Base-by-base conservation (phyloP, 1,139 yeast species). In the Eremothecium gossypii region DNA sequence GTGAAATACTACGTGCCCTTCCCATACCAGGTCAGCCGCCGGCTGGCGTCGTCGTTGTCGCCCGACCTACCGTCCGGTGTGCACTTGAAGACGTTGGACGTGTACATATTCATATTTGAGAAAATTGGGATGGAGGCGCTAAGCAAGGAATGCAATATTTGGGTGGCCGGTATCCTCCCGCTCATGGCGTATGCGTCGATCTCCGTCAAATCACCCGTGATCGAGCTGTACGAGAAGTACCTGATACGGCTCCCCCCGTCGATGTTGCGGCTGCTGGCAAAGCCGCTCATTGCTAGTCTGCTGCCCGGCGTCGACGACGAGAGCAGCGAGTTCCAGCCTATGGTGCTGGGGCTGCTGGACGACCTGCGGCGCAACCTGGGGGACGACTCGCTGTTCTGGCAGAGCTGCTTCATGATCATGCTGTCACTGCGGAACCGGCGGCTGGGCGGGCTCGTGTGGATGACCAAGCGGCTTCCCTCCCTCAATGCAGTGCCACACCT, bases 301-400 rank as follows among this genome's bases (percentile, higher is more conserved):
- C 63, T 91, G 9, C 87, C 96, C 0, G 96, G 96, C 0, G 71
- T 93, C 39, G 98, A 91, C 52, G 97, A 91, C 53, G 96, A 87
- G 51, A 76, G 86, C 37, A 79, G 91, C 14, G 98, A 91, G 55
- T 77, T 81, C 29, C 89, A 83, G 57, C 70, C 68, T 11, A 74
- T 79, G 3, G 74, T 79, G 1, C 52, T 86, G 44, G 66, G 66
- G 1, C 58, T 89, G 33, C 66, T 91, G 41, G 89, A 80, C 41
- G 60, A 66, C 2, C 70, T 87, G 52, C 77, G 78, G 51, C 52
- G 49, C n/a, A 75, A 76, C 39, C 60, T 86, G 28, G 67, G 68
- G 33, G 80, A 86, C 55, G 87, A 85, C 54, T 61, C 78, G 1
- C 77, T 82, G 50, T 91, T 89, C 61, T 91, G 98, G 98, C 91